Conservation (phyloP, 192 early-diverging fungal genomes). For the Podila horticola region DNA sequence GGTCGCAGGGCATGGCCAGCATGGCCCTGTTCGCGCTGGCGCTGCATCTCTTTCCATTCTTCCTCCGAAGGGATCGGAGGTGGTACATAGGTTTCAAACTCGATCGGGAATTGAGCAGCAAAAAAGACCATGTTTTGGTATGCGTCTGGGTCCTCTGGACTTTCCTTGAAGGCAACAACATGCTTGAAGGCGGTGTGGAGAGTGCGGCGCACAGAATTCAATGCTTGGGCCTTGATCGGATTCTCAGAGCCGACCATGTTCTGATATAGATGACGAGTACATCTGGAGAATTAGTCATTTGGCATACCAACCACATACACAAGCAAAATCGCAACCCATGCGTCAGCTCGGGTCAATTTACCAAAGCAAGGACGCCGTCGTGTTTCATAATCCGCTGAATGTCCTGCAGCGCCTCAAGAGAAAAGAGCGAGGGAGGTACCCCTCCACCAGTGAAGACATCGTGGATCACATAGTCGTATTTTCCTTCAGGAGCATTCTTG, state of each 20-base stretch:
- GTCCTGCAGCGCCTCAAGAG: conserved; percentile 73
- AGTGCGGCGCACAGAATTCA: conserved; percentile 71
- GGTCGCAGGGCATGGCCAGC: conserved; percentile 38
- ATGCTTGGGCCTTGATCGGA: conserved; percentile 58
- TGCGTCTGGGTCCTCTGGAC: conserved; percentile 43
- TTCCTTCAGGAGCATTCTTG: conserved; percentile 55
- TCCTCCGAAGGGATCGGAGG: conserved; percentile 69
- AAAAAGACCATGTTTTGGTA: conserved; percentile 72
- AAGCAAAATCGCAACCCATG: conserved; percentile 2
- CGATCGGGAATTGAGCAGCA: conserved; percentile 25
- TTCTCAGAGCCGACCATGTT: conserved; percentile 82
- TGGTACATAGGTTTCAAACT: conserved; percentile 27
- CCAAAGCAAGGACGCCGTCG: conserved; percentile 84
- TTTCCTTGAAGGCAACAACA: conserved; percentile 75
- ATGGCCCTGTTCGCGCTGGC: conserved; percentile 45
- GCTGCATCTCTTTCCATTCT: conserved; percentile 58
- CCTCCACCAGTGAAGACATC: conserved; percentile 96
- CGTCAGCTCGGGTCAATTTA: conserved; percentile 29
- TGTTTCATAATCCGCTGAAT: conserved; percentile 74
- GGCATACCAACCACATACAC: not conserved
- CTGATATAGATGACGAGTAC: conserved; percentile 32
- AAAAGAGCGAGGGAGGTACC: conserved; percentile 78
- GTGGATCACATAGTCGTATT: conserved; percentile 89
- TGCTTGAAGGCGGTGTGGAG: conserved; percentile 72
- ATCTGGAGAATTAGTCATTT: not conserved